Conservation (phyloP, 1,139 yeast species). For the Hyphopichia wangnamkhiaoensis region DNA sequence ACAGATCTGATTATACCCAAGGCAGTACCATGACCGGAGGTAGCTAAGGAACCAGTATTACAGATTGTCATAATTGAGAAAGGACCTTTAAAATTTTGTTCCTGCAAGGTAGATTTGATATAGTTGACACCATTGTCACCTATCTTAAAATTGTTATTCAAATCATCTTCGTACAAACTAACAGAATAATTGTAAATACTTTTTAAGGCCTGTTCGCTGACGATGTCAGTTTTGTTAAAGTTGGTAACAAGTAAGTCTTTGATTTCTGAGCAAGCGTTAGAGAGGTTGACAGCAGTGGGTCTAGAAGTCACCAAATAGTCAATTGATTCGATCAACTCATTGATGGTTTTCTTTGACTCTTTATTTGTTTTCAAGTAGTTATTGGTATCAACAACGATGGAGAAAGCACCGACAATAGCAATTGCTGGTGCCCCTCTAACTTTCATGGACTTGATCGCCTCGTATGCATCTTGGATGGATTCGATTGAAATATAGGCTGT, state of each 20-base stretch:
- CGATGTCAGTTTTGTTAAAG: constrained; percentile 12
- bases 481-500: constrained; percentile 64
- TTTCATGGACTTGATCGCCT: constrained; percentile 84
- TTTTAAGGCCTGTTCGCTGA: constrained; percentile 32
- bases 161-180: constrained; percentile 70
- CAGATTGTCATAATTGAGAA: constrained; percentile 85
- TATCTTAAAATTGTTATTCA: constrained; percentile 69
- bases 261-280: constrained; percentile 73
- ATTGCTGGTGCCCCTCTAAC: constrained; percentile 99
- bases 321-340: constrained; percentile 47
- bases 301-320: constrained; percentile 74
- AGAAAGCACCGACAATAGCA: constrained; percentile 88
- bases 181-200: constrained; percentile 54
- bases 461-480: constrained; percentile 70
- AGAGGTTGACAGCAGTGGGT: constrained; percentile 93
- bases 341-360: constrained; percentile 22
- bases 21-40: constrained; percentile 97
- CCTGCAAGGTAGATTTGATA: constrained; percentile 47
- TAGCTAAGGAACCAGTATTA: constrained; percentile 88
- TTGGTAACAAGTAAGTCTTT: constrained; percentile 32
- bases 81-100: constrained; percentile 58
- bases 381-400: constrained; percentile 72
- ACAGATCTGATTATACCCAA: constrained; percentile 85
- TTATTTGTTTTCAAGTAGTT: constrained; percentile 15
- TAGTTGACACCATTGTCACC: constrained; percentile 83